These are phyloP conservation scores for Cryphonectria naterciae DNA, from an alignment of 2,329 filamentous ascomycete species.

Conservation along the genomic window DNA sequence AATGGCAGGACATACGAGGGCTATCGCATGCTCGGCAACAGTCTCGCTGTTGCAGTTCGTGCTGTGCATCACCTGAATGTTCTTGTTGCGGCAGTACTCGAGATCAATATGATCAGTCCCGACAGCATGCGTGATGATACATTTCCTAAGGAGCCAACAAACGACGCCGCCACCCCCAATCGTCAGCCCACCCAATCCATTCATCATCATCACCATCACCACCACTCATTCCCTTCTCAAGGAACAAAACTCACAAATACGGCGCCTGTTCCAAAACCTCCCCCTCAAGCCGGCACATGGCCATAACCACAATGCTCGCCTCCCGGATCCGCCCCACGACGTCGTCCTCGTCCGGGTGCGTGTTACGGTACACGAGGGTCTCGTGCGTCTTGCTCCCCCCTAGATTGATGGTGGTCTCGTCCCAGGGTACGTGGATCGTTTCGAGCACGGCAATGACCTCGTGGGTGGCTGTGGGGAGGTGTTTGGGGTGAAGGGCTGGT, in stretches of 20 bases:
- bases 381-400: conserved; percentile 18
- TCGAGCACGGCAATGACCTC: conserved; percentile 28
- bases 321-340: conserved; percentile 31
- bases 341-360: conserved; percentile 17
- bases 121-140: conserved; percentile 33
- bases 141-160: conserved; percentile 29
- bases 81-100: conserved; percentile 30
- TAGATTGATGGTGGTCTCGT: conserved; percentile 11
- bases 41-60: conserved; percentile 32
- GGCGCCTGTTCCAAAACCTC: conserved; percentile 31
- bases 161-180: neutral
- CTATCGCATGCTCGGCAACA: conserved; percentile 34
- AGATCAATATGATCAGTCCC: conserved; percentile 35
- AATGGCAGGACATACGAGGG: conserved; percentile 19
- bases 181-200: neutral
- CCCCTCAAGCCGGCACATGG: conserved; percentile 32
- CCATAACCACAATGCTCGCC: conserved; percentile 36
- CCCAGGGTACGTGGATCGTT: conserved; percentile 27
- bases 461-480: conserved; percentile 22
- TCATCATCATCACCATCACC: neutral
- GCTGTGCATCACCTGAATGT: conserved; percentile 33
- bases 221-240: neutral
- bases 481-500: conserved; percentile 12
- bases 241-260: conserved; percentile 29
- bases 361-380: conserved; percentile 25